Base-by-base conservation (phyloP, 2,329 filamentous ascomycete genomes). In the Cercospora zeina region DNA sequence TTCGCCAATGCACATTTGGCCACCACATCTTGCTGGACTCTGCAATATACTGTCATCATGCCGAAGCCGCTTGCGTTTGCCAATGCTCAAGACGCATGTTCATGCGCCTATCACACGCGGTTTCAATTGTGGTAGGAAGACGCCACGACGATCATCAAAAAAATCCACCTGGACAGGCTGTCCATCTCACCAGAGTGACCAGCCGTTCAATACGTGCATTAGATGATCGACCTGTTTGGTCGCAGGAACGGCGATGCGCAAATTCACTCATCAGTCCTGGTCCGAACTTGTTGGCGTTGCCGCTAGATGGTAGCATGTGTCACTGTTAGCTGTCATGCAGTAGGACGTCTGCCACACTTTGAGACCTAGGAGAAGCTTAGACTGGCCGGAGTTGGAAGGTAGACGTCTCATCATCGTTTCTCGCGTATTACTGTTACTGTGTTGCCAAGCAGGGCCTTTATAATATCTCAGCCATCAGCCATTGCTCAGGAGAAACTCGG, bases 11-110 rank as follows among this genome's bases (percentile, higher is more conserved):
- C 42, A 16, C 16, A 49, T 27, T 33, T n/a, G 27, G 19, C 16
- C 30, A 53, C n/a, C 49, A 11, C 49, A 34, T 14, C 49, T 53
- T 53, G 49, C 31, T 34, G 30, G 10, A 31, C 49, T 53, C 9
- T 21, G 11, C 31, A 21, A 16, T 34, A 34, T 21, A 34, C 14
- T 34, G 31, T 16, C 27, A 34, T 1, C 10, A 33, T 14, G 31
- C 31, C 33, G 31, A 60, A 50, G 56, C 56, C 49, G 58, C 49
- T 42, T 47, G 50, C 58, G 37, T 45, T 60, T 34, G 51, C 58
- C 49, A 54, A 47, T 34, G 34, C 34, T 42, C 14, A 45, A 30
- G 19, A n/a, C 45, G 37, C 50, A 31, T 42, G 10, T n/a, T 50
- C 27, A 27, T 37, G 45, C 45, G 36, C 30, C 30, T 49, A 24